Percentiles rank a stretch among this genome's conserved stretches.
Conservation (phyloP, 306 rosid species). For the Vicia faba region DNA sequence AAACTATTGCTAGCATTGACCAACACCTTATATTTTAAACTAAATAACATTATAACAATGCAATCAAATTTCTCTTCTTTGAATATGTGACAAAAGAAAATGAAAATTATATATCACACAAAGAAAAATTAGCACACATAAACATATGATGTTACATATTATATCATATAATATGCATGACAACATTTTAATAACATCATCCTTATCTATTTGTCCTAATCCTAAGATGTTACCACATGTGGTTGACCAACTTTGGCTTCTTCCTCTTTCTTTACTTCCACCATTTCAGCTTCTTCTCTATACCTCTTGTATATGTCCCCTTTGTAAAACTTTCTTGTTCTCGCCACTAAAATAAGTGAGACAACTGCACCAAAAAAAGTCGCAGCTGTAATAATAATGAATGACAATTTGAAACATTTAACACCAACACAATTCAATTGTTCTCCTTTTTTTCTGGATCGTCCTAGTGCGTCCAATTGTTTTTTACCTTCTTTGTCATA, state of each 20-base stretch:
- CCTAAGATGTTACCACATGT: slow-evolving; percentile 17
- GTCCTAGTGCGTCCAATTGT: slow-evolving; percentile 43
- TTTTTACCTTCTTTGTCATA: slow-evolving; percentile 50
- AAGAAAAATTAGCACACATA: slow-evolving; percentile 27
- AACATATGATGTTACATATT: slow-evolving; percentile 14
- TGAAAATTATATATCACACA: slow-evolving; percentile 27
- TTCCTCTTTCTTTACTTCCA: not conserved
- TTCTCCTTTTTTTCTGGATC: slow-evolving; percentile 20
- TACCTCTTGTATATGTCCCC: slow-evolving; percentile 52
- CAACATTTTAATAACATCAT: not conserved
- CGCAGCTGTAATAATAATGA: slow-evolving; percentile 46
- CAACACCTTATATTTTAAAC: not conserved
- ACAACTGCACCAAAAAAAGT: slow-evolving; percentile 48
- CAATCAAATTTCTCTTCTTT: not conserved
- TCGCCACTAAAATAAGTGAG: slow-evolving; percentile 47
- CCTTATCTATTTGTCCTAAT: slow-evolving; percentile 5
- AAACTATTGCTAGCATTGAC: not conserved
- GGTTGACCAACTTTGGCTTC: slow-evolving; percentile 20
- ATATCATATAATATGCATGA: not conserved
- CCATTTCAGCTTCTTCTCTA: slow-evolving; percentile 34
- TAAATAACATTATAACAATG: not conserved
- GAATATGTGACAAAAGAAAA: slow-evolving; percentile 23
- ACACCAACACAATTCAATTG: slow-evolving; percentile 48
- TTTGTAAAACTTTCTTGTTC: slow-evolving; percentile 57
- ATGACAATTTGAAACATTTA: slow-evolving; percentile 46